Conservation (phyloP, 768 basidiomycete genomes). For the Trametopsis cervina region DNA sequence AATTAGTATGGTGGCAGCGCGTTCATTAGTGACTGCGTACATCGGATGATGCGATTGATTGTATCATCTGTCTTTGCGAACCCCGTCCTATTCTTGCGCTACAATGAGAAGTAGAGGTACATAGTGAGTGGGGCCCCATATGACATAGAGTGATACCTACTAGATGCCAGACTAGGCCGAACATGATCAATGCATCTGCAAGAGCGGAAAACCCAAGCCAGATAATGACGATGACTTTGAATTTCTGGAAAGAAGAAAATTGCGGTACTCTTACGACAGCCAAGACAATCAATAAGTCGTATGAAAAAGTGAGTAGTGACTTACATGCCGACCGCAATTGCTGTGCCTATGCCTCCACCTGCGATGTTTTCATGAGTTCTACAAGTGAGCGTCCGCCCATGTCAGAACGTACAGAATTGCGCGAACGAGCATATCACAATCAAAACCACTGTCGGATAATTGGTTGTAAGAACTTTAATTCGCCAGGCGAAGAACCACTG, state of each 20-base stretch:
- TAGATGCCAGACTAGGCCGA: constrained; percentile 3
- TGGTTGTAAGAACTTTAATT: constrained; percentile 5
- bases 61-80: background rate
- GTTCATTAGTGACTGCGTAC: background rate
- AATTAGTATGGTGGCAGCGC: background rate
- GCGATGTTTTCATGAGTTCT: background rate
- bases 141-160: constrained; percentile 21
- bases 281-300: background rate
- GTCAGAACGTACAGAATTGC: constrained; percentile 6
- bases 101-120: background rate
- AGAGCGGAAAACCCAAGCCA: constrained; percentile 7
- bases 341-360: constrained; percentile 7
- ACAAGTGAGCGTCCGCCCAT: background rate
- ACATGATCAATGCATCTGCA: constrained; percentile 5
- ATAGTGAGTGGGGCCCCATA: background rate
- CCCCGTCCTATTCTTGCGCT: background rate
- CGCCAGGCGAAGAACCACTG: constrained; percentile 10
- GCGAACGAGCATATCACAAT: constrained; percentile 1
- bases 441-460: background rate
- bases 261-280: constrained; percentile 9
- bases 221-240: constrained; percentile 5
- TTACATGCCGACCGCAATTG: constrained; percentile 6
- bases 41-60: background rate
- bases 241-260: background rate
- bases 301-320: background rate